Percentiles rank a stretch among this genome's conserved stretches.
Conservation (phyloP, 2,329 filamentous ascomycete species). For the Chrysosporium queenslandicum region DNA sequence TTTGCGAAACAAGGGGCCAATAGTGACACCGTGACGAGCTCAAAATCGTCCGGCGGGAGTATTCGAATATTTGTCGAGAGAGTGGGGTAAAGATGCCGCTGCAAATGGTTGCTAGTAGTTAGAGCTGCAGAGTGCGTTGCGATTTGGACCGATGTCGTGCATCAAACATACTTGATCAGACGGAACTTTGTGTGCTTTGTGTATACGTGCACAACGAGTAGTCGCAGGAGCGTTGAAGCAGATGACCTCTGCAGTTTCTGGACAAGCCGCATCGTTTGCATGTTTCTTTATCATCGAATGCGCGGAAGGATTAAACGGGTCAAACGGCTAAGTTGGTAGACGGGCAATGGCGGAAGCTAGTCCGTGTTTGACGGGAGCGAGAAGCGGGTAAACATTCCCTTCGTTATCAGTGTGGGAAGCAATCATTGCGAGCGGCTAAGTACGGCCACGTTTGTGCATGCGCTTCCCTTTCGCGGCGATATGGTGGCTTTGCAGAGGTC, state of each 20-base stretch:
- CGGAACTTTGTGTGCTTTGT: background rate
- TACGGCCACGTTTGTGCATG: background rate
- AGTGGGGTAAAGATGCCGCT: background rate
- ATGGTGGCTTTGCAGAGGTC: background rate
- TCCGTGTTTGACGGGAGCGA: background rate
- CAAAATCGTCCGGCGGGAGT: background rate
- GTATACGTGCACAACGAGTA: background rate
- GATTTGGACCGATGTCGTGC: background rate
- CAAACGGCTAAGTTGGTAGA: too few relatives aligned
- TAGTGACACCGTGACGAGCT: background rate
- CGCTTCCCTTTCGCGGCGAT: background rate
- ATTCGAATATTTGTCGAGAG: background rate
- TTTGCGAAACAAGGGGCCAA: background rate
- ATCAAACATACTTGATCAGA: background rate
- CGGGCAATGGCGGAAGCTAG: background rate
- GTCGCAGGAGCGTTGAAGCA: background rate
- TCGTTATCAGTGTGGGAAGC: too few relatives aligned
- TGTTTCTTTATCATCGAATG: background rate
- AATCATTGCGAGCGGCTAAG: background rate
- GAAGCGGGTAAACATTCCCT: too few relatives aligned
- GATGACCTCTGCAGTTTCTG: background rate
- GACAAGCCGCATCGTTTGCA: background rate
- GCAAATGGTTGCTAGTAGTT: background rate
- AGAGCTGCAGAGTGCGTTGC: background rate
- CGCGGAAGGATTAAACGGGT: background rate